phyloP scores from a whole-genome alignment of 2,329 filamentous ascomycete genomes.

The Rhynchosporium graminicola region DNA sequence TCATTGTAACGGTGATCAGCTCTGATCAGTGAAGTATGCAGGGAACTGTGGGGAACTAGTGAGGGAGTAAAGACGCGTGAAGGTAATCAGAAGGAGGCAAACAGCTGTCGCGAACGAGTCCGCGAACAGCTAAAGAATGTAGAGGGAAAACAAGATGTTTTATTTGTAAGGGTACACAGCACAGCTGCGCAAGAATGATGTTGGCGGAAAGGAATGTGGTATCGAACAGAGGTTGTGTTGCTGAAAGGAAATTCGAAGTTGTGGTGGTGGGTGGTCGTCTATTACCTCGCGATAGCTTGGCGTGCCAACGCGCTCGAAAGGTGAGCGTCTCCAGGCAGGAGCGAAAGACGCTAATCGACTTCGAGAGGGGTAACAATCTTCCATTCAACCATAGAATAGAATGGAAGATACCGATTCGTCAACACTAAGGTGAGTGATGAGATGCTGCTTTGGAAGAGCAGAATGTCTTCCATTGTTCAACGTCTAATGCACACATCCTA shows the following conservation, averaged over 20 bases:
- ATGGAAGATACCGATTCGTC: background rate
- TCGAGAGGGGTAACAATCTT: background rate
- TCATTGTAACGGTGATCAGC: background rate
- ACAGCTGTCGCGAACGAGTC: background rate
- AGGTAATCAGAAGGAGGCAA: too few relatives aligned
- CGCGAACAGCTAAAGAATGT: conserved; percentile 2
- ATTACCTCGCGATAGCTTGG: conserved; percentile 10
- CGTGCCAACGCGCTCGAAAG: background rate
- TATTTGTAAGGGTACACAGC: background rate
- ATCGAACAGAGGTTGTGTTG: too few relatives aligned
- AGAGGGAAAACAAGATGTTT: background rate
- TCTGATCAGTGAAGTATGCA: background rate
- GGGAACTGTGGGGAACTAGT: too few relatives aligned
- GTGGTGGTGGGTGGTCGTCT: conserved; percentile 6
- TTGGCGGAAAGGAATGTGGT: background rate
- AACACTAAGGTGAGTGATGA: background rate
- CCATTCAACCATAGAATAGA: background rate
- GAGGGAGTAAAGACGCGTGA: too few relatives aligned
- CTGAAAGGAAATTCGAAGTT: background rate
- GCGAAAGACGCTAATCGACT: background rate
- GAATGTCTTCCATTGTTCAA: background rate
- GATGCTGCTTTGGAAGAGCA: background rate
- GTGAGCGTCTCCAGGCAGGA: background rate
- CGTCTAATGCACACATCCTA: background rate
- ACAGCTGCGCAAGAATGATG: background rate